These are phyloP conservation scores for Alisma plantagoaquatica DNA, from an alignment of 106 monocot genomes.

Conservation along the genomic window DNA sequence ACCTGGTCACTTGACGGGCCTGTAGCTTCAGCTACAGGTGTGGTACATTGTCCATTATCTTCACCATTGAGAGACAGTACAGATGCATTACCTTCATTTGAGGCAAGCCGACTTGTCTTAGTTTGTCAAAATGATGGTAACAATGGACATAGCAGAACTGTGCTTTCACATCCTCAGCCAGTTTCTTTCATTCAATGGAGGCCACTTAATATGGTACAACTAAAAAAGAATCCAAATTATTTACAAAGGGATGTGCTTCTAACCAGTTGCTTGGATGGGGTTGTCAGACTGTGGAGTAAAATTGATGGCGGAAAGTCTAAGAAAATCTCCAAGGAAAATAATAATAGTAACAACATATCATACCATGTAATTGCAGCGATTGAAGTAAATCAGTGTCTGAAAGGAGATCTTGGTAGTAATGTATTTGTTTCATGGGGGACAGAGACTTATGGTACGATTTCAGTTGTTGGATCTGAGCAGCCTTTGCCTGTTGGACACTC, in stretches of 20 bases:
- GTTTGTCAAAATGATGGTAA: conserved; percentile 48
- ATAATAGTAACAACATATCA: conserved; percentile 26
- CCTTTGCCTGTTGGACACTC: conserved; percentile 20
- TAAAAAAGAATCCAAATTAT: conserved; percentile 17
- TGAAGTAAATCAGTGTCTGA: conserved; percentile 64
- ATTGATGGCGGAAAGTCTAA: conserved; percentile 36
- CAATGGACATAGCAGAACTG: conserved; percentile 25
- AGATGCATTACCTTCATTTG: conserved; percentile 7
- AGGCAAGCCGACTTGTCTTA: conserved; percentile 30
- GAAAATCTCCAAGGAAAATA: conserved; percentile 27
- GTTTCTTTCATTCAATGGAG: conserved; percentile 93
- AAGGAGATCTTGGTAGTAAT: conserved; percentile 46
- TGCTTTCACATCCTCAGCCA: conserved; percentile 62
- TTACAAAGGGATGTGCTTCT: conserved; percentile 54
- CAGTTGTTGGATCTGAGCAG: conserved; percentile 20
- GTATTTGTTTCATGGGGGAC: conserved; percentile 65
- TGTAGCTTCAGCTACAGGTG: conserved; percentile 57
- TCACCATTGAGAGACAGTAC: no score
- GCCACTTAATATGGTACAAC: conserved; percentile 20
- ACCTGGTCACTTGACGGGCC: conserved; percentile 56
- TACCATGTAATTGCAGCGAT: conserved; percentile 79
- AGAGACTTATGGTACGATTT: conserved; percentile 36
- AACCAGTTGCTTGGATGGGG: conserved; percentile 85
- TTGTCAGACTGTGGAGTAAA: conserved; percentile 90
- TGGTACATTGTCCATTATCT: no score